Base-by-base conservation (phyloP, 345 rosid genomes). In the Salix caprea region DNA sequence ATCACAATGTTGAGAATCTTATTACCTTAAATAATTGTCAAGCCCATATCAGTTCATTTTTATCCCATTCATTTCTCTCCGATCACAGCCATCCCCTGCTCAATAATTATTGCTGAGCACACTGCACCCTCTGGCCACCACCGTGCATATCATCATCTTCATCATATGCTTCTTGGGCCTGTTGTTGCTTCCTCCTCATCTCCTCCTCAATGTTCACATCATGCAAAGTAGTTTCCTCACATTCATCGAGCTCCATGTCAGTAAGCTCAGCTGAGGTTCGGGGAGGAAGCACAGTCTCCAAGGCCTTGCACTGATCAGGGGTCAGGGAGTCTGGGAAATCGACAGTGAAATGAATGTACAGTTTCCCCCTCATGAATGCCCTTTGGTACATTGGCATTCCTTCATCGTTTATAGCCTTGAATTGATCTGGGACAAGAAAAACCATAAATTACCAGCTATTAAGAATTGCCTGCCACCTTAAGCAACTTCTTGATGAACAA, bases 221-320 rank as follows among this genome's bases (percentile, higher is more conserved):
- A n/a, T 87, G 89, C 77, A 91, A 52, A 18, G 89, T 89, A 28
- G 93, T 86, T 85, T 89, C 93, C 78, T 91, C 95, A 4, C 95
- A 91, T 61, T 89, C 89, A 72, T 91, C 91, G 67, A 88, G 52
- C 80, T 91, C 93, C 93, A 89, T 88, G 67, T 85, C 90, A 0
- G 90, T 68, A 65, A 82, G 70, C 70, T 79, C 84, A 48, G 23
- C 78, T 21, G 84, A 30, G 7, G 86, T 16, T 68, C 82, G 88
- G 16, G 72, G 78, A 8, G 96, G 92, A 34, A 89, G 88, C 60
- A 84, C 80, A 1, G 82, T 77, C 86, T 85, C 92, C 65, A 91
- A 68, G n/a, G 83, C 78, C 76, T 78, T 70, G 84, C 90, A 84
- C 70, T 87, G 87, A 2, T 87, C 96, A 9, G 87, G 82, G 5